Percentiles rank a stretch among this genome's conserved stretches.
phyloP scores from a whole-genome alignment of 805 yeast genomes.

The Sugiyamaella valdiviana region DNA sequence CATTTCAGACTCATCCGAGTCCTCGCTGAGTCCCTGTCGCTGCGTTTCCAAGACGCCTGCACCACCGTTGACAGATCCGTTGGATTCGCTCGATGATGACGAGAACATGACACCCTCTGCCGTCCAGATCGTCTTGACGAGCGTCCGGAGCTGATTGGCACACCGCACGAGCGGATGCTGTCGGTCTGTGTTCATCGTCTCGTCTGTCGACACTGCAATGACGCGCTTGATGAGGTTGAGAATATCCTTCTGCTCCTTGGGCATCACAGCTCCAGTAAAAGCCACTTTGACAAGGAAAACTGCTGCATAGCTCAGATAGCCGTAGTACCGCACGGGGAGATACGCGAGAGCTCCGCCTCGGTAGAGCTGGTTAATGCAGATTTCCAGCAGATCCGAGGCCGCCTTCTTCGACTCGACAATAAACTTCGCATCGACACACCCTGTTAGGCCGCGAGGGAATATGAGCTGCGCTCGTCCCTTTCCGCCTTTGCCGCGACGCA shows the following conservation, averaged over 20 bases:
- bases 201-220: neutral
- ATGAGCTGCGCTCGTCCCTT: conserved; percentile 2
- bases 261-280: conserved; percentile 20
- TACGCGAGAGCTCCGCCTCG: conserved; percentile 22
- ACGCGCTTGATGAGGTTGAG: conserved; percentile 1
- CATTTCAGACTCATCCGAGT: neutral
- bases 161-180: conserved; percentile 8
- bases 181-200: conserved; percentile 3
- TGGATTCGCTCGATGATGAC: neutral
- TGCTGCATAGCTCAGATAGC: conserved; percentile 21
- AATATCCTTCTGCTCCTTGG: conserved; percentile 12
- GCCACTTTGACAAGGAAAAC: conserved; percentile 22
- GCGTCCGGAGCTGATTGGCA: conserved; percentile 6
- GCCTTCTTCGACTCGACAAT: conserved; percentile 19
- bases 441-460: conserved; percentile 20
- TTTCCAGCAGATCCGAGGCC: conserved; percentile 15
- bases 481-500: neutral
- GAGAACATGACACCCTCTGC: neutral
- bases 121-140: conserved; percentile 1
- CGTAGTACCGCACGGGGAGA: conserved; percentile 19
- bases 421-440: conserved; percentile 21
- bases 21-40: neutral
- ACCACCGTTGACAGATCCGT: neutral
- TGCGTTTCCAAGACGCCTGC: neutral
- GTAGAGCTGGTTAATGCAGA: conserved; percentile 16